phyloP scores from a whole-genome alignment of 129 eudicot genomes.

The Centella asiatica region DNA sequence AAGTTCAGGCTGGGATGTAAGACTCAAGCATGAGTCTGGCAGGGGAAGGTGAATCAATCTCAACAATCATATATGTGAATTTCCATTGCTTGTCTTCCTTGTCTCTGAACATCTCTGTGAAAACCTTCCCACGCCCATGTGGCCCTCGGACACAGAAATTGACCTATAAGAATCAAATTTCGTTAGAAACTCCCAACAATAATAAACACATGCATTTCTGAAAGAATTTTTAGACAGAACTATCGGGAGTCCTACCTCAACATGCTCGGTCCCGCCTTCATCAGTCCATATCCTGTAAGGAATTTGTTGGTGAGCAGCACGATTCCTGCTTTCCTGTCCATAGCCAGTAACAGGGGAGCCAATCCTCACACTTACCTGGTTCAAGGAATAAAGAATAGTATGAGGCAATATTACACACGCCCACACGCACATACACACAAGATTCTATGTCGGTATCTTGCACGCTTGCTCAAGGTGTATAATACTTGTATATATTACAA shows the following conservation, averaged over 20 bases:
- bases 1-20: no score
- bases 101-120: slow-evolving; percentile 76
- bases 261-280: slow-evolving; percentile 83
- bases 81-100: slow-evolving; percentile 80
- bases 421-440: no score
- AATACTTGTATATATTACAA: no score
- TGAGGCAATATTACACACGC: no score
- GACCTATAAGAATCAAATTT: slow-evolving; percentile 29
- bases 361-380: slow-evolving; percentile 71
- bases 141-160: slow-evolving; percentile 81
- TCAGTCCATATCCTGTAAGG: slow-evolving; percentile 76
- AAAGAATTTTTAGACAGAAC: background rate
- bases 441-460: no score
- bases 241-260: slow-evolving; percentile 32
- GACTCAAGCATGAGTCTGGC: slow-evolving; percentile 81
- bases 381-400: no score
- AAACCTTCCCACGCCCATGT: slow-evolving; percentile 81
- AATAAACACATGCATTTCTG: background rate
- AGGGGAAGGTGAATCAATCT: slow-evolving; percentile 60
- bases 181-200: background rate
- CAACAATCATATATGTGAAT: slow-evolving; percentile 74
- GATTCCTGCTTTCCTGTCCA: slow-evolving; percentile 85
- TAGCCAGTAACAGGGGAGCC: slow-evolving; percentile 90
- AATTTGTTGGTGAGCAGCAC: slow-evolving; percentile 81
- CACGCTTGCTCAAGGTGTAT: no score